Conservation (phyloP, 2,329 filamentous ascomycete species). For the Blastomyces silverae region DNA sequence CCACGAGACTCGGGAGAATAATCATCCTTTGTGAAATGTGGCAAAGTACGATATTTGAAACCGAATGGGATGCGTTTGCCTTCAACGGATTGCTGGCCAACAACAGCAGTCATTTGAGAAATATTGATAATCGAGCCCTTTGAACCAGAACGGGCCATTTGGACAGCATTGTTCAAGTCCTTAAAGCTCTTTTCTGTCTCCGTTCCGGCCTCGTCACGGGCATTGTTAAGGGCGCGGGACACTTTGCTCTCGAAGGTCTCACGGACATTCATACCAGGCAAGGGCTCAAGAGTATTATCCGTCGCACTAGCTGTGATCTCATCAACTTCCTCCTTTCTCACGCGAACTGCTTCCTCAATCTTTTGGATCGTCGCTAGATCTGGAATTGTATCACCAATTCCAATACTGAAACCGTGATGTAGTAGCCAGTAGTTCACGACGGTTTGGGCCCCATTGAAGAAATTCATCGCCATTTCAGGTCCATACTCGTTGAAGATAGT, state of each 20-base stretch:
- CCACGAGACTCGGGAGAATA: conserved; percentile 95
- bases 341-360: conserved; percentile 73
- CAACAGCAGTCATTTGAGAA: conserved; percentile 96
- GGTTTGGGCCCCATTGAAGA: conserved; percentile 91
- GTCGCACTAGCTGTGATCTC: conserved; percentile 70
- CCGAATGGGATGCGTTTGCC: conserved; percentile 98
- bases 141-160: conserved; percentile 93
- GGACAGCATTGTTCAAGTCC: conserved; percentile 91
- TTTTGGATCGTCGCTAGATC: conserved; percentile 75
- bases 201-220: conserved; percentile 93
- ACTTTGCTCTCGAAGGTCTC: conserved; percentile 98
- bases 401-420: conserved; percentile 94
- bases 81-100: conserved; percentile 96
- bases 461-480: conserved; percentile 75
- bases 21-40: conserved; percentile 98
- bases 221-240: conserved; percentile 85
- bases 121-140: conserved; percentile 99
- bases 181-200: conserved; percentile 87
- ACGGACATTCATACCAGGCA: conserved; percentile 97
- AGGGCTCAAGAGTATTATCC: conserved; percentile 77
- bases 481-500: conserved; percentile 95
- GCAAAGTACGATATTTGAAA: conserved; percentile 95
- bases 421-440: conserved; percentile 97
- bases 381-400: conserved; percentile 96
- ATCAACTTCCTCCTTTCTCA: conserved; percentile 74